These are phyloP conservation scores for Periconia macrospinosa DNA, from an alignment of 2,329 filamentous ascomycete species.

Conservation along the genomic window DNA sequence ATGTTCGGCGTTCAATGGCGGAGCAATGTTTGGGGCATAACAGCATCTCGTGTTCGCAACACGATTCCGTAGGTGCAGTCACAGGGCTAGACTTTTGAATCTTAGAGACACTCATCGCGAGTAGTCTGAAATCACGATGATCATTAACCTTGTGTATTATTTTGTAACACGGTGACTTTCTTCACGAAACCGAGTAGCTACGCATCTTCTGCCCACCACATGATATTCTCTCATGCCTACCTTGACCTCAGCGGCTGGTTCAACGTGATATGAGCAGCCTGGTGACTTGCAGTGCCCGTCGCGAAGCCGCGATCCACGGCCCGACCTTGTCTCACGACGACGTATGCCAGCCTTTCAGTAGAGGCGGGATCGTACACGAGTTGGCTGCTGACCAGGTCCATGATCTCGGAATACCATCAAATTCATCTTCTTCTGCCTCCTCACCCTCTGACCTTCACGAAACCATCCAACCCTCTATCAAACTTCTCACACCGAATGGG, in stretches of 20 bases:
- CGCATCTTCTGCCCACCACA: too few species aligned
- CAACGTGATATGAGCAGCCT: too few species aligned
- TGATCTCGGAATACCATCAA: neutral
- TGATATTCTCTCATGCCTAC: too few species aligned
- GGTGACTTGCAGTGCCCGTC: too few species aligned
- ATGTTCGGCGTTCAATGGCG: conserved; percentile 28
- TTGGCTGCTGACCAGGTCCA: neutral
- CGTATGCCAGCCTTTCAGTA: too few species aligned
- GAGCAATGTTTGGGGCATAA: conserved; percentile 22
- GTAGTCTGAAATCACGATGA: neutral
- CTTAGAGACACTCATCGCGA: neutral
- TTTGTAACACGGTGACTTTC: neutral
- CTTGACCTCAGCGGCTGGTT: too few species aligned
- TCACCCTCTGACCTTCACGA: conserved; percentile 62
- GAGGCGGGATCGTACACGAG: too few species aligned
- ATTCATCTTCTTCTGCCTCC: neutral
- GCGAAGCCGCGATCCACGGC: too few species aligned
- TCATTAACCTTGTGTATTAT: neutral
- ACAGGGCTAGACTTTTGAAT: neutral
- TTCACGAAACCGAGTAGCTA: neutral
- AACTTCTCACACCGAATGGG: conserved; percentile 94
- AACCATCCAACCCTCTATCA: conserved; percentile 80
- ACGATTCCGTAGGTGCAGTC: neutral
- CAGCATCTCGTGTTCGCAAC: neutral
- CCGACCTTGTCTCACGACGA: too few species aligned